A percentile compares a stretch with the other conserved stretches of the same genome.
Conservation (phyloP, 768 basidiomycete genomes). For the Boletellus emodensis region DNA sequence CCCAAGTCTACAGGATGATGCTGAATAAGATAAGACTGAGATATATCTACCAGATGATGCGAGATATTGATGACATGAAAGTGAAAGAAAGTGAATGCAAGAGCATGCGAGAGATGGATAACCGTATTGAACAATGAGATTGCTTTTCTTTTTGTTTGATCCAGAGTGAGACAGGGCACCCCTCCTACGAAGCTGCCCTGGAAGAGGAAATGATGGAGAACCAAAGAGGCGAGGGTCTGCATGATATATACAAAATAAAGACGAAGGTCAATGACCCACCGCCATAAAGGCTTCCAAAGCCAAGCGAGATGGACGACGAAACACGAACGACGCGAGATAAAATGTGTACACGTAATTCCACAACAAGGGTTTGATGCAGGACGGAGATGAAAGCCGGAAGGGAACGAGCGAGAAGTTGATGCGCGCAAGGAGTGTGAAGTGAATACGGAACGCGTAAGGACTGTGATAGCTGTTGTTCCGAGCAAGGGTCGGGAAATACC, state of each 20-base stretch:
- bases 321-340: constrained; percentile 13
- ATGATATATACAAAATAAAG: constrained; percentile 24
- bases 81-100: background rate
- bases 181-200: constrained; percentile 11
- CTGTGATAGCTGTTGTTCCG: constrained; percentile 1
- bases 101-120: background rate
- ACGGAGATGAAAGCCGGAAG: constrained; percentile 16
- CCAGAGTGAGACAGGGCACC: background rate
- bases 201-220: background rate
- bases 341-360: constrained; percentile 34
- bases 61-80: constrained; percentile 4
- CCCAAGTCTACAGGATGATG: constrained; percentile 22
- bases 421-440: constrained; percentile 11
- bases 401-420: constrained; percentile 5
- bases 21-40: constrained; percentile 20
- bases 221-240: background rate
- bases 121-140: constrained; percentile 2
- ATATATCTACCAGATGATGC: constrained; percentile 18
- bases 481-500: background rate
- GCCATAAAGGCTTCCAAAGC: background rate
- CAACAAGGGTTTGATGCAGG: constrained; percentile 24
- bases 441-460: constrained; percentile 17
- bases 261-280: background rate
- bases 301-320: constrained; percentile 5
- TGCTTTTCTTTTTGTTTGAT: background rate